phyloP scores from a whole-genome alignment of 2,329 filamentous ascomycete genomes.

The Curvularia hawaiiensis region DNA sequence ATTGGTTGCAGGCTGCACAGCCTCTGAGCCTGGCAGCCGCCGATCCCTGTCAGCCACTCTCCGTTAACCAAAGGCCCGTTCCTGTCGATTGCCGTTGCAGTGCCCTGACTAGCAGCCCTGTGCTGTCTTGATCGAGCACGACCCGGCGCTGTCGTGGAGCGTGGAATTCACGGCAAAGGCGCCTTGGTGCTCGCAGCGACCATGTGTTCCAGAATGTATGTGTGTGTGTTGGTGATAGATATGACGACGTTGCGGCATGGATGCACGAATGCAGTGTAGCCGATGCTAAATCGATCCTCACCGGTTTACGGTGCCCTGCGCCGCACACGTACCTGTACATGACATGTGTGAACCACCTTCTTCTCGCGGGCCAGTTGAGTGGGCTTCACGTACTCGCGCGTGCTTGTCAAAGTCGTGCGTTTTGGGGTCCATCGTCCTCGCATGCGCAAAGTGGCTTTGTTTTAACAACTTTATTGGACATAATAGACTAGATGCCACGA shows the following conservation, averaged over 20 bases:
- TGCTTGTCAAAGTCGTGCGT: not conserved
- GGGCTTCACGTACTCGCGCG: not conserved
- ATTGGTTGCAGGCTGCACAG: conserved; percentile 18
- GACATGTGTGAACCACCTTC: conserved; percentile 12
- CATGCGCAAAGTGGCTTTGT: not conserved
- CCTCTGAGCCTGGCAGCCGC: conserved; percentile 5
- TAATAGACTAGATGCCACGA: conserved; percentile 38
- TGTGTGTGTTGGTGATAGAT: not conserved
- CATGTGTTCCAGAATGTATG: conserved; percentile 1
- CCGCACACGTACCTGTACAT: conserved; percentile 11
- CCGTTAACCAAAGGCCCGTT: conserved; percentile 26
- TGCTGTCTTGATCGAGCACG: conserved; percentile 2
- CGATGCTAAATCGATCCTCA: conserved; percentile 11
- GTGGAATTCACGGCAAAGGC: not conserved
- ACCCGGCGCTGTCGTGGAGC: not conserved
- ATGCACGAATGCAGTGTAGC: conserved; percentile 12
- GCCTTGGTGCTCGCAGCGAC: not conserved
- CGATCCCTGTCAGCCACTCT: conserved; percentile 9
- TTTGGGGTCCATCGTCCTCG: not conserved
- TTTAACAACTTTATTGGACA: conserved; percentile 33
- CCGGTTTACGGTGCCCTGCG: conserved; percentile 8
- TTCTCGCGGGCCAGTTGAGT: not conserved
- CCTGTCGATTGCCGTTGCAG: conserved; percentile 15
- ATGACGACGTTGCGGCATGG: conserved; percentile 1
- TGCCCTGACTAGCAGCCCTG: conserved; percentile 7